Evolutionary conservation across 1,284 basidiomycete genomes (phyloP), one percentile per base, ranked within the genome.

Genomic region (Pascua guehoae): DNA sequence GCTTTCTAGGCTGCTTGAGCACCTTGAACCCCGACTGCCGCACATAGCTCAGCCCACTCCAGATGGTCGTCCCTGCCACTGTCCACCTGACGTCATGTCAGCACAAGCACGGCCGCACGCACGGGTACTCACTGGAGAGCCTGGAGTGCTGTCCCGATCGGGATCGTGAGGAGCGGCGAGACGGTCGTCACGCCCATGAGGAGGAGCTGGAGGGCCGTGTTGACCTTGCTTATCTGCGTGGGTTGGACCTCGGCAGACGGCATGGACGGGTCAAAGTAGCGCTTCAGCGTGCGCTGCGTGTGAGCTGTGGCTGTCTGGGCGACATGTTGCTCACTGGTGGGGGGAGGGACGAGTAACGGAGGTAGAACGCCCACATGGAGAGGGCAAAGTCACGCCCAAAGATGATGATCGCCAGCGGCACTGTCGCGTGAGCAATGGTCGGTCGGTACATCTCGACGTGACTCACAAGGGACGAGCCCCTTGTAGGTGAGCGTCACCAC

Each of bases 261-360:
- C 59, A 98, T 86, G 12, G 88, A 88, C 58, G 95, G 90, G 73
- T 98, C 91, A 87, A 92, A 98, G 76, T 98, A 98, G 41, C 95
- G 84, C 47, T 80, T 73, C 68, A 91, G 86, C 0, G 93, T 97
- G 86, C 95, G 94, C 89, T 93, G 67, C 3, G 12, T 18, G 55
- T 65, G 41, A 65, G 60, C 36, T 41, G 15, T n/a, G 18, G 8
- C 2, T n/a, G 18, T 9, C 2, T 12, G 12, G 40, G 24, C 7
- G 43, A 12, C 9, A 39, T 44, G 4, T 7, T 50, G n/a, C 62
- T 63, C 78, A 93, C 91, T 2, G 95, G 95, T 48, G 81, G 80
- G 10, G 93, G 88, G 8, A 98, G 79, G 0, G 93, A 90, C 4
- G 86, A 88, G 76, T 90, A 98, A 32, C 95, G 88, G 66, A 97